Evolutionary conservation across 2,329 filamentous ascomycete genomes (phyloP).

Genomic region (Colletotrichum lupini): DNA sequence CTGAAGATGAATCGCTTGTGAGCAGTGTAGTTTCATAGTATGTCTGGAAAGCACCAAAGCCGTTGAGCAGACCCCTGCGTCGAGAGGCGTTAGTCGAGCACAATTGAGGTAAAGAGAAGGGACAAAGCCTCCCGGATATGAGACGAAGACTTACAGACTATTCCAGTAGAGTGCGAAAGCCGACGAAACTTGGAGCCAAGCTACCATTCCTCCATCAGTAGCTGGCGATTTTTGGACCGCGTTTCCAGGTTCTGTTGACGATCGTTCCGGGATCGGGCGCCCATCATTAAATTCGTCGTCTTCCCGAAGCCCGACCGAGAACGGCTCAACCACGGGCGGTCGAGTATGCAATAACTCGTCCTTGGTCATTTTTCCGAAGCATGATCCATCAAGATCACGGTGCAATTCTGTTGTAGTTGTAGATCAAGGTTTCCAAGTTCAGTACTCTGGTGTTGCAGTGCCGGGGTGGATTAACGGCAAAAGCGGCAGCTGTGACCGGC

Average conservation of each 20-base stretch:
- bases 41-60: constrained; percentile 48
- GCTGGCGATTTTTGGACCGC: neutral
- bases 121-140: neutral
- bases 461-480: neutral
- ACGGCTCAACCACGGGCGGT: neutral
- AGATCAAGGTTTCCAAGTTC: neutral
- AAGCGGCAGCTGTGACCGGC: neutral
- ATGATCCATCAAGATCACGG: too few species aligned
- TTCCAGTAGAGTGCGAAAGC: neutral
- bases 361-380: neutral
- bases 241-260: neutral
- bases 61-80: constrained; percentile 45
- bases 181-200: neutral
- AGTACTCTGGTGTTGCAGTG: neutral
- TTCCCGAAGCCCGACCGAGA: neutral
- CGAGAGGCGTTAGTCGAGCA: constrained; percentile 48
- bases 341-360: neutral
- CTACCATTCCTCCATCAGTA: neutral
- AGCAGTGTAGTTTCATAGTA: constrained; percentile 51
- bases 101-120: neutral
- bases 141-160: neutral
- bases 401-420: neutral
- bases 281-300: neutral
- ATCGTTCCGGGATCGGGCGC: neutral
- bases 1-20: constrained; percentile 42